Evolutionary conservation across 192 early-diverging fungal genomes (phyloP).

Genomic region (Entomortierella beljakovae): DNA sequence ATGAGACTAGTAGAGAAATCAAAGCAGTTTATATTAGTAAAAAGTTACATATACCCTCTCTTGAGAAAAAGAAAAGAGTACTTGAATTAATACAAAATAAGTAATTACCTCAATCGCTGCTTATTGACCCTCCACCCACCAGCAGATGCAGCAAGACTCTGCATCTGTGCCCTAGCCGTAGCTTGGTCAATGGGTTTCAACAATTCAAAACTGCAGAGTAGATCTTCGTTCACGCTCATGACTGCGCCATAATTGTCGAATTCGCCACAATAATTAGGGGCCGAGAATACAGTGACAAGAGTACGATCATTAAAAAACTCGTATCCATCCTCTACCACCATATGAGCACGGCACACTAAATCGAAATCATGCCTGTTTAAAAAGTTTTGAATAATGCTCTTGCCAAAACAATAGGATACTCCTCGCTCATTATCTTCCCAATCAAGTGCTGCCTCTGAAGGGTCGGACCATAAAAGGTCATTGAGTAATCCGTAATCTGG

Average conservation of each 20-base stretch:
- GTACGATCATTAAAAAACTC: slow-evolving; percentile 94
- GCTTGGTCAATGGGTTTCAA: slow-evolving; percentile 67
- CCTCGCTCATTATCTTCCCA: slow-evolving; percentile 97
- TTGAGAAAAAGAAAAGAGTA: too few species aligned
- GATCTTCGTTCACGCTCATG: slow-evolving; percentile 91
- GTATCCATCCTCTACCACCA: slow-evolving; percentile 98
- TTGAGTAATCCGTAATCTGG: slow-evolving; percentile 94
- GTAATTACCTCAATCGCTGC: slow-evolving; percentile 45
- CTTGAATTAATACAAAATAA: too few species aligned
- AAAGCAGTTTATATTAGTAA: too few species aligned
- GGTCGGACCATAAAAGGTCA: slow-evolving; percentile 94
- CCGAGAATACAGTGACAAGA: slow-evolving; percentile 94
- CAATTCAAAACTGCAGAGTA: slow-evolving; percentile 91
- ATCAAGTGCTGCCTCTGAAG: slow-evolving; percentile 79
- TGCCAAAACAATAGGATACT: slow-evolving; percentile 93
- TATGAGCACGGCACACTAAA: slow-evolving; percentile 92
- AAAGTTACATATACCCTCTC: too few species aligned
- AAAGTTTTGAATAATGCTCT: slow-evolving; percentile 84
- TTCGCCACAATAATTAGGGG: slow-evolving; percentile 98
- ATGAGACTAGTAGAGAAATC: too few species aligned
- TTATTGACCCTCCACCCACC: slow-evolving; percentile 53
- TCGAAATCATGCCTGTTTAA: slow-evolving; percentile 89
- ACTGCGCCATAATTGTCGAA: slow-evolving; percentile 93
- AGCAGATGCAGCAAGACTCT: slow-evolving; percentile 40
- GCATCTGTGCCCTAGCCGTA: slow-evolving; percentile 52